Evolutionary conservation across 345 rosid genomes (phyloP).

Genomic region (Schrenkiella parvula): DNA sequence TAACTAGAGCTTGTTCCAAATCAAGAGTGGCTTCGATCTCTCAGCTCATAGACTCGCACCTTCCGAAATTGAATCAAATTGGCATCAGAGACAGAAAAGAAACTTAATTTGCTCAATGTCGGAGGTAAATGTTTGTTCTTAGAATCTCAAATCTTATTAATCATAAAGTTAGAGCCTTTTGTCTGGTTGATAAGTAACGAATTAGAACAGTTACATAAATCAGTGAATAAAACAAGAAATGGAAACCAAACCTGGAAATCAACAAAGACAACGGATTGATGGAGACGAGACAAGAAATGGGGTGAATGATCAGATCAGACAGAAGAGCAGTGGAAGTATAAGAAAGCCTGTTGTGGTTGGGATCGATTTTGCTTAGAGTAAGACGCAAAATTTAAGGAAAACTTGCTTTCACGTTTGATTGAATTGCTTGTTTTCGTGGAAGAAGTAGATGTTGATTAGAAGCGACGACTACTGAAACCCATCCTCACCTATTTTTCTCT

Average conservation of each 20-base stretch:
- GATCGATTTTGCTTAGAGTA: slow-evolving; percentile 18
- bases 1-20: neutral
- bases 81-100: neutral
- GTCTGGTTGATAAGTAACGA: neutral
- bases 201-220: neutral
- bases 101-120: neutral
- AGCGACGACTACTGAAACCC: slow-evolving; percentile 29
- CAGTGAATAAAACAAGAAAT: neutral
- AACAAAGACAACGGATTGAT: neutral
- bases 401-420: slow-evolving; percentile 34
- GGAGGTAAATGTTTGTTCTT: neutral
- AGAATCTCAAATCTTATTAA: neutral
- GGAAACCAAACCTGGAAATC: slow-evolving; percentile 7
- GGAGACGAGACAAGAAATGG: neutral
- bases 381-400: neutral
- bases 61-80: neutral
- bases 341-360: neutral
- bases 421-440: slow-evolving; percentile 35
- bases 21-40: slow-evolving; percentile 9
- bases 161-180: slow-evolving; percentile 5
- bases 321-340: neutral
- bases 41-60: neutral
- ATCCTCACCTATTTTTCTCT: neutral
- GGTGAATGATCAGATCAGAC: neutral
- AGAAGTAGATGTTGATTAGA: slow-evolving; percentile 26